Base-by-base conservation (phyloP, 345 rosid species). In the Dipteronia sinensis region DNA sequence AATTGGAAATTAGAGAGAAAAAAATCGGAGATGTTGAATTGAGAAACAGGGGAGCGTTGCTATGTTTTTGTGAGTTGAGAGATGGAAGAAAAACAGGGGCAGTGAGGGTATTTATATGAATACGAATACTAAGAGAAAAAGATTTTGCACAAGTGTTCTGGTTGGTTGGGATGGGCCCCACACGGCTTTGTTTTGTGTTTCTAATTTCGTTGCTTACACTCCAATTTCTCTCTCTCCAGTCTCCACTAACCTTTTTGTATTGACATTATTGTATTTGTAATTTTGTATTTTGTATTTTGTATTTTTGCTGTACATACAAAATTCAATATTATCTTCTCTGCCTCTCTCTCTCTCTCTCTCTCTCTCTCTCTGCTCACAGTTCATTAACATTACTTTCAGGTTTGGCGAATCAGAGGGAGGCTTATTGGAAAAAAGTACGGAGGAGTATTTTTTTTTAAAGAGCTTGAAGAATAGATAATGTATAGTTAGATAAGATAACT, bases 121-220 rank as follows among this genome's bases (percentile, higher is more conserved):
- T 31, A 34, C 5, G 38, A 34, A 34, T 34, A 34, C 53, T 31
- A 34, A 46, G 75, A 46, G 77, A 63, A 79, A 79, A 68, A 81
- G 77, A 78, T 73, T 64, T 67, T 70, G 78, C 72, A 22, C 4
- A 73, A 65, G 87, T 70, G 34, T 77, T 31, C 27, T 7, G 56
- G 79, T 77, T 88, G 77, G 85, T 74, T 20, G 23, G 0, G n/a
- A n/a, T 34, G 78, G 88, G 83, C 59, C 89, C 92, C 86, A 82
- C 88, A 61, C 79, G 81, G 80, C 31, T 62, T 71, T 20, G 44
- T 63, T 38, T 71, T 17, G 34, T 63, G 29, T 81, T 77, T 68
- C 9, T 27, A 51, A 58, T 83, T 79, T 64, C 87, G 46, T 87
- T 47, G 67, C 90, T 87, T 86, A 79, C 73, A 85, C 84, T 82